A percentile compares a stretch with the other conserved stretches of the same genome.
These are phyloP conservation scores for Exophiala sideris DNA, from an alignment of 2,329 filamentous ascomycete species.

Conservation along the genomic window DNA sequence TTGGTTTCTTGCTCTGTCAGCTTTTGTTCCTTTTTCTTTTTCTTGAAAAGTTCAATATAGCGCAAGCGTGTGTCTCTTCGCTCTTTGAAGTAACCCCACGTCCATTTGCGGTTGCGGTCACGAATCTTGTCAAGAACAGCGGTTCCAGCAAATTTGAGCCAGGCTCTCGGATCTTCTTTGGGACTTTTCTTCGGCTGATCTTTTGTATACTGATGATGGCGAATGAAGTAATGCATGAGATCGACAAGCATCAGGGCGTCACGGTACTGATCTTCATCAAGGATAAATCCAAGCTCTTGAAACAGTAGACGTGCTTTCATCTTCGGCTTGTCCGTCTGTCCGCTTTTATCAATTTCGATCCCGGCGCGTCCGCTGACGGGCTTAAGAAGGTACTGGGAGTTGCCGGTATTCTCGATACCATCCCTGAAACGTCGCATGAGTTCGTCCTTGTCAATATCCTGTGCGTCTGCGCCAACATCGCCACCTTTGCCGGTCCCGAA, in stretches of 20 bases:
- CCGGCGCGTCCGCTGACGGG: conserved; percentile 94
- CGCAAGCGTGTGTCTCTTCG: conserved; percentile 81
- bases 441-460: conserved; percentile 67
- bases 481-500: conserved; percentile 78
- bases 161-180: conserved; percentile 87
- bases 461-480: conserved; percentile 54
- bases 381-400: conserved; percentile 91
- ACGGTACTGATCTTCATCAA: conserved; percentile 96
- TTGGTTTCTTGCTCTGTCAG: conserved; percentile 67
- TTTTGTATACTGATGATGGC: conserved; percentile 95
- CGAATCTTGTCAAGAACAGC: conserved; percentile 92
- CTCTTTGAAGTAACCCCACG: conserved; percentile 93
- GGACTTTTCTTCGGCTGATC: conserved; percentile 79
- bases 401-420: conserved; percentile 72
- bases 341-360: conserved; percentile 91
- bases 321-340: conserved; percentile 72
- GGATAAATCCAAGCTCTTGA: conserved; percentile 94
- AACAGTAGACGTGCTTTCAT: conserved; percentile 90
- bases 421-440: conserved; percentile 73
- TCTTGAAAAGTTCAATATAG: conserved; percentile 96
- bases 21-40: conserved; percentile 71
- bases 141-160: conserved; percentile 86
- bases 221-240: conserved; percentile 95
- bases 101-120: conserved; percentile 87
- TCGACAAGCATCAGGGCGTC: conserved; percentile 98